Evolutionary conservation across 176 grass and related monocot genomes (phyloP).

Genomic region (Pharus latifolius): DNA sequence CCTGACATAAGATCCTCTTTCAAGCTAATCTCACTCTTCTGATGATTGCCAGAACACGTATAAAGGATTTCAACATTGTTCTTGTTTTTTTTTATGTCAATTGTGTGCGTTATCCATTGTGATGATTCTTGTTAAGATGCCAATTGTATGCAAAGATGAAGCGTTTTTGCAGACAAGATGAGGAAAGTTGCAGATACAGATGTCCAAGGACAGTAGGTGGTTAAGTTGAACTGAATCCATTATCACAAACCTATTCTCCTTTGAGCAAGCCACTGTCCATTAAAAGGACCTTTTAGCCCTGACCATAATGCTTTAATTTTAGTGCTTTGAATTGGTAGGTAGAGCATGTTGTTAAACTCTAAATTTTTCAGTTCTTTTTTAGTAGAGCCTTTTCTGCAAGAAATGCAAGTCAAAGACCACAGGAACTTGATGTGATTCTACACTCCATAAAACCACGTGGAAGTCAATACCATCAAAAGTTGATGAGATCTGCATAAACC

Average conservation of each 20-base stretch:
- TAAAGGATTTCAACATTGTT: too few relatives aligned
- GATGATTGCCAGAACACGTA: too few relatives aligned
- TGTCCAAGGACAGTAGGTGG: background rate
- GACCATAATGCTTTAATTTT: background rate
- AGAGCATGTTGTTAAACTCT: slow-evolving; percentile 1
- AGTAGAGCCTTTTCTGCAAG: background rate
- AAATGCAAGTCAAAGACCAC: background rate
- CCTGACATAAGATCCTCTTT: too few relatives aligned
- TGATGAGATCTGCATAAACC: background rate
- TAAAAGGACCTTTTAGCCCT: background rate
- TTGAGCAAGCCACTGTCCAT: background rate
- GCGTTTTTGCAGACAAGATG: too few relatives aligned
- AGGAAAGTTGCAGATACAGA: background rate
- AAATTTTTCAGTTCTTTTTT: background rate
- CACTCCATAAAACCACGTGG: background rate
- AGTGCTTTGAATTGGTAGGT: background rate
- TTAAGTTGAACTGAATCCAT: background rate
- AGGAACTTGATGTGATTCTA: background rate
- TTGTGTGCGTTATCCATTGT: background rate
- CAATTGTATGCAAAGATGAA: too few relatives aligned
- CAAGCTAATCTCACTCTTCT: too few relatives aligned
- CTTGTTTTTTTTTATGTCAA: background rate
- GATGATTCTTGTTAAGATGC: background rate
- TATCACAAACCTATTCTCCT: background rate
- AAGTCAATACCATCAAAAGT: background rate